phyloP scores from a whole-genome alignment of 345 rosid genomes.

The Cardamine resedifolia region DNA sequence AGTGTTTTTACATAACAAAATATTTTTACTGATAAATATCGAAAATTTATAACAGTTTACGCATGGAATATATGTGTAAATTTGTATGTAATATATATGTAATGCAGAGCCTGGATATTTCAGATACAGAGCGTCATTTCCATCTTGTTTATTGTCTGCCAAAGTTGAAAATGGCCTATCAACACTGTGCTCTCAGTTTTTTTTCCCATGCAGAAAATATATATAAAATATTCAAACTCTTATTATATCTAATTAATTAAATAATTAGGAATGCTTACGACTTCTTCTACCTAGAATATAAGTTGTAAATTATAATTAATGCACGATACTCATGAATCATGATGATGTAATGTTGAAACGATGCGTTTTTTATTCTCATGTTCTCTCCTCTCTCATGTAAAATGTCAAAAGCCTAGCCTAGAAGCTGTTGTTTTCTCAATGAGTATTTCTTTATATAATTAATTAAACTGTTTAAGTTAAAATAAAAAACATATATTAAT shows the following conservation, averaged over 20 bases:
- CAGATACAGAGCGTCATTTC: conserved; percentile 36
- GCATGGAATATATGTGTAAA: conserved; percentile 24
- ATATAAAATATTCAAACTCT: not conserved
- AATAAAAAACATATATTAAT: conserved; percentile 1
- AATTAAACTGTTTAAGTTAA: not conserved
- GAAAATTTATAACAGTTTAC: not conserved
- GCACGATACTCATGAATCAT: conserved; percentile 8
- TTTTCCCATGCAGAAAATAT: not conserved
- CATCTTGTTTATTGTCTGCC: conserved; percentile 39
- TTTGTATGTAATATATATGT: conserved; percentile 1
- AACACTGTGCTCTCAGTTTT: conserved; percentile 26
- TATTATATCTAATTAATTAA: not conserved
- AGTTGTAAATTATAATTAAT: not conserved
- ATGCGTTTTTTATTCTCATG: not conserved
- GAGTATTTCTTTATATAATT: not conserved
- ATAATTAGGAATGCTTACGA: not conserved
- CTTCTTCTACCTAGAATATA: not conserved
- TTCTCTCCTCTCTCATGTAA: not conserved
- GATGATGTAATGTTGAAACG: conserved; percentile 28
- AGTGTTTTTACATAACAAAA: not conserved
- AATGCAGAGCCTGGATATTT: conserved; percentile 33
- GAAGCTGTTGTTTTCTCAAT: conserved; percentile 15
- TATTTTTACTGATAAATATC: not conserved
- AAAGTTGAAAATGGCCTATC: conserved; percentile 37
- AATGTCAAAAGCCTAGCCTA: conserved; percentile 33